A percentile compares a stretch with the other conserved stretches of the same genome.
Conservation (phyloP, 2,329 filamentous ascomycete species). For the Nectriaceae sp. region DNA sequence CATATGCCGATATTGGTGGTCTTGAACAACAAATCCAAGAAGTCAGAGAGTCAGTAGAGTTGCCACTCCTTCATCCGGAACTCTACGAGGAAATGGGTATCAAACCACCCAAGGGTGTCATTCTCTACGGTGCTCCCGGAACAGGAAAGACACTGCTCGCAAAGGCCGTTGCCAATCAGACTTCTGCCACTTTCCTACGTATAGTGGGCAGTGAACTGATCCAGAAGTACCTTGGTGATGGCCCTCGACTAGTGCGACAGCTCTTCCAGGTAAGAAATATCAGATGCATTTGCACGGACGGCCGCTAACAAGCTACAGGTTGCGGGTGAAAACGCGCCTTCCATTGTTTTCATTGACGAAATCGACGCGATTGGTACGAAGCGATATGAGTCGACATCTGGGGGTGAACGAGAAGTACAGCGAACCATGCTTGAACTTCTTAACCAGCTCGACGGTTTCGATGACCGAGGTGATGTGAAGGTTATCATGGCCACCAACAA, state of each 20-base stretch:
- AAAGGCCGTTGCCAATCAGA: constrained; percentile 97
- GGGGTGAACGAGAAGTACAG: constrained; percentile 95
- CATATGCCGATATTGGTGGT: constrained; percentile 97
- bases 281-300: not conserved
- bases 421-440: constrained; percentile 97
- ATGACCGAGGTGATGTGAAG: constrained; percentile 98
- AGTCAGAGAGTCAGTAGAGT: constrained; percentile 93
- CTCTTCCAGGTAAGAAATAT: constrained; percentile 72
- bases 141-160: constrained; percentile 96
- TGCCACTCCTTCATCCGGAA: constrained; percentile 92
- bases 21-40: constrained; percentile 95
- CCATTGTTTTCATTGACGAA: constrained; percentile 98
- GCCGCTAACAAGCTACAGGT: constrained; percentile 53
- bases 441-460: constrained; percentile 98
- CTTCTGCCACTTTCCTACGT: constrained; percentile 95
- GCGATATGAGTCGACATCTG: constrained; percentile 95
- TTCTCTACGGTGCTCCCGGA: constrained; percentile 94
- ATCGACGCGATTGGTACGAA: constrained; percentile 99
- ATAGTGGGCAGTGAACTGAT: constrained; percentile 98
- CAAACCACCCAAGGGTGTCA: constrained; percentile 99
- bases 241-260: constrained; percentile 90
- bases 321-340: constrained; percentile 91
- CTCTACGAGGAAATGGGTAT: constrained; percentile 99
- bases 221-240: constrained; percentile 97
- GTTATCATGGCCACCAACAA: constrained; percentile 99